Evolutionary conservation across 371 early-diverging fungal species (phyloP), one percentile per base, ranked within the genome.

Genomic region (Mortierella polycephala): DNA sequence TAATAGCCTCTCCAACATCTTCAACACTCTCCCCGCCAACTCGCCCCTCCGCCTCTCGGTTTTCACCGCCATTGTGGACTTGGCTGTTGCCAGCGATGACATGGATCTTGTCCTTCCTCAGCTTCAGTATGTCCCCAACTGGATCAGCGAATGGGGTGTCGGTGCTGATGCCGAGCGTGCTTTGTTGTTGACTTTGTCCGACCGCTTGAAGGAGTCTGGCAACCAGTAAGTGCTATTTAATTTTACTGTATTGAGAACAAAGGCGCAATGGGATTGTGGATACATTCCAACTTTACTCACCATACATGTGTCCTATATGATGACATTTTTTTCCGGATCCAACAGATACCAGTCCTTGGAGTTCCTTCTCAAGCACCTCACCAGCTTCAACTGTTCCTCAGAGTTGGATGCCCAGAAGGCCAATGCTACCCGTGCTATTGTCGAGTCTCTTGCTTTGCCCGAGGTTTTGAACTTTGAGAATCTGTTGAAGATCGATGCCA

Each of bases 381-480:
- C 86, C 18, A 90, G 88, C 16, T 92, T 83, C 70, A 81, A 86
- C 47, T 61, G 70, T 37, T 53, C 85, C 20, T 75, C 82, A 45
- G 75, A 83, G 13, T 47, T 82, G 64, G 83, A 84, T 61, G 77
- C 85, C 16, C 87, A 84, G 8, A 83, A 85, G 69, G 66, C 75
- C 14, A 63, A 67, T 30, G 92, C 90, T 20, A 71, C 69, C 60
- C 60, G 60, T 2, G 60, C 60, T 5, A 58, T 67, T 55, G 49
- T 49, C 12, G 86, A 88, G 58, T 92, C 96, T 54, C 85, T 96
- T 62, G 74, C 86, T 40, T 85, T 91, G 87, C 91, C 67, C n/a
- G 86, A 89, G 57, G 91, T 92, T 53, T 91, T 93, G 81, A 91
- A 91, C 60, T 93, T 96, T 77, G 95, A 95, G 67, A 91, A 93